A percentile compares a stretch with the other conserved stretches of the same genome.
Conservation (phyloP, 441 rosid species). For the Metrosideros polymorpha region DNA sequence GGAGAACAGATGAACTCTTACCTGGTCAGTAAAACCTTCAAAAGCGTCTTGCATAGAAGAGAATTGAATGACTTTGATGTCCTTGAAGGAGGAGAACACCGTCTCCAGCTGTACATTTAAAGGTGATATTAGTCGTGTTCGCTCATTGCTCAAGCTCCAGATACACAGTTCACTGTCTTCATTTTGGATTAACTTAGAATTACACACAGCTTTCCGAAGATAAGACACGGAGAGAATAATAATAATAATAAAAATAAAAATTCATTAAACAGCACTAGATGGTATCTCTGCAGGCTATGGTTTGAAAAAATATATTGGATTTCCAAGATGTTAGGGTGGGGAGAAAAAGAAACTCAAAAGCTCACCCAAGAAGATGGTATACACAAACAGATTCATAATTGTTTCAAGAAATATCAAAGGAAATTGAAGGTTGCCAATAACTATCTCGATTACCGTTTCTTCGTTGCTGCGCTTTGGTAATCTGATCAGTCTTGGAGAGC, state of each 20-base stretch:
- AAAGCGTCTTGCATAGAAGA: conserved; percentile 87
- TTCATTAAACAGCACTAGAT: not conserved
- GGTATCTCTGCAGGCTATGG: not conserved
- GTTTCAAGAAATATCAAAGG: not conserved
- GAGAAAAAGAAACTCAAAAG: not conserved
- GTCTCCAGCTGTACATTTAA: conserved; percentile 43
- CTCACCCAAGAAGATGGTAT: not conserved
- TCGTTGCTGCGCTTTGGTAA: conserved; percentile 80
- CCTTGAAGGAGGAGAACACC: conserved; percentile 57
- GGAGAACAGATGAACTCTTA: conserved; percentile 11
- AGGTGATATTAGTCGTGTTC: not conserved
- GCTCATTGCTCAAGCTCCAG: not conserved
- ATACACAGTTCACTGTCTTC: not conserved
- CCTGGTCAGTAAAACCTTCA: conserved; percentile 71
- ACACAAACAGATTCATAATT: not conserved
- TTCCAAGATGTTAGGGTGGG: not conserved
- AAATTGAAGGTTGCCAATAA: not conserved
- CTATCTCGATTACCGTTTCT: conserved; percentile 49
- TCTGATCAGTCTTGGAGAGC: conserved; percentile 38
- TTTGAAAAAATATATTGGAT: not conserved
- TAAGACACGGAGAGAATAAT: not conserved
- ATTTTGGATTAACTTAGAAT: not conserved
- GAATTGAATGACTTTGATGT: conserved; percentile 82
- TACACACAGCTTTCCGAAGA: not conserved
- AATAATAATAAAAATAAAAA: not conserved